These are phyloP conservation scores for Gremmenia infestans DNA, from an alignment of 2,329 filamentous ascomycete species.

Conservation along the genomic window DNA sequence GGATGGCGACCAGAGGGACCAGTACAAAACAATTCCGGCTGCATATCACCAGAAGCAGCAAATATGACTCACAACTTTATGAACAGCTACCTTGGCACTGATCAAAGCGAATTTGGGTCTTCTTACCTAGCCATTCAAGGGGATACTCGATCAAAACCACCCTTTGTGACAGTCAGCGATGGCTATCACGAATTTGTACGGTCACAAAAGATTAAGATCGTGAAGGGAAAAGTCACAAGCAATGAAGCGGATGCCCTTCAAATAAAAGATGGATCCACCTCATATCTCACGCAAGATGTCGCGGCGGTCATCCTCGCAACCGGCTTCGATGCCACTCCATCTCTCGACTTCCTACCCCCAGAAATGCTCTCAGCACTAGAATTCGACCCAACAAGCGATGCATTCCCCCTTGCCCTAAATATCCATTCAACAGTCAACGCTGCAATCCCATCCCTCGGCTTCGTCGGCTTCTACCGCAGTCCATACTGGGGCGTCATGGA, in stretches of 20 bases:
- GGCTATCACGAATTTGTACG: conserved; percentile 71
- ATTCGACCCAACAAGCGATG: conserved; percentile 42
- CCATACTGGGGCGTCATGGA: conserved; percentile 87
- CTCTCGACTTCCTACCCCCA: conserved; percentile 58
- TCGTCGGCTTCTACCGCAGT: conserved; percentile 79
- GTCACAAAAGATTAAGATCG: conserved; percentile 48
- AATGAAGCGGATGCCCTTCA: conserved; percentile 9
- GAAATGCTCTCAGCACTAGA: conserved; percentile 52
- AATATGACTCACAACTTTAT: conserved; percentile 48
- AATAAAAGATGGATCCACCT: conserved; percentile 29
- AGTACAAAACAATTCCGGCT: conserved; percentile 59
- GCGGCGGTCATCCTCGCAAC: conserved; percentile 69
- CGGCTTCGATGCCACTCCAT: conserved; percentile 62
- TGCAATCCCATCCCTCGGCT: conserved; percentile 60
- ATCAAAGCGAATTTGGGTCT: conserved; percentile 45
- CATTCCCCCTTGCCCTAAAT: conserved; percentile 60
- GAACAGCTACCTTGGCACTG: conserved; percentile 43
- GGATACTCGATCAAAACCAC: conserved; percentile 39
- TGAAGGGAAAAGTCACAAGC: conserved; percentile 29
- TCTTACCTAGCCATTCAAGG: conserved; percentile 31
- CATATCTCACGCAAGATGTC: conserved; percentile 45
- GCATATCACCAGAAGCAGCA: conserved; percentile 55
- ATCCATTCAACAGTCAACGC: conserved; percentile 62
- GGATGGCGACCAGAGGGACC: conserved; percentile 52
- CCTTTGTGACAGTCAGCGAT: conserved; percentile 66